Evolutionary conservation across 495 filamentous ascomycete genomes (phyloP).

Genomic region (Penicillium soppii): DNA sequence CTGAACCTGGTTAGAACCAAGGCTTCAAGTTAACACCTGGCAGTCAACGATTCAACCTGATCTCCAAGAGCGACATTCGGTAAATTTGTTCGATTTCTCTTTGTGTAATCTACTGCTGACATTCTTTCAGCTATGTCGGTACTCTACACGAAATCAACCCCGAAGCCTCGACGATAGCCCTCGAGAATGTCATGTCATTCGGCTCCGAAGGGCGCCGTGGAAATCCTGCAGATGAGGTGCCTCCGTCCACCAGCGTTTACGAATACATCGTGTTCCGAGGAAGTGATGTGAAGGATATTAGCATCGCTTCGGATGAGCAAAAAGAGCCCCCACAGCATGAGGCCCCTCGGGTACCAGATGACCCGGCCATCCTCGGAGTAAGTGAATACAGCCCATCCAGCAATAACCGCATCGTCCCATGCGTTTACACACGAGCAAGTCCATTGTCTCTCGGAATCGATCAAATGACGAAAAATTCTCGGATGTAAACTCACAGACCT

Average conservation of each 20-base stretch:
- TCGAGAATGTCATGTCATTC: slow-evolving; percentile 90
- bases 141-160: slow-evolving; percentile 97
- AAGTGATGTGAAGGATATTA: slow-evolving; percentile 97
- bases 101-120: slow-evolving; percentile 21
- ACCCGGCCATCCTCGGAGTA: slow-evolving; percentile 96
- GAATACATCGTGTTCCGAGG: slow-evolving; percentile 99
- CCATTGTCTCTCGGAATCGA: slow-evolving; percentile 26
- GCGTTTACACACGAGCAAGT: background rate
- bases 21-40: slow-evolving; percentile 47
- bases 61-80: slow-evolving; percentile 97
- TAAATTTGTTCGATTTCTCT: slow-evolving; percentile 39
- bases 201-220: slow-evolving; percentile 87
- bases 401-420: background rate
- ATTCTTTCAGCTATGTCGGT: slow-evolving; percentile 75
- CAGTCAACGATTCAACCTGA: slow-evolving; percentile 61
- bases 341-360: slow-evolving; percentile 77
- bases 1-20: slow-evolving; percentile 32
- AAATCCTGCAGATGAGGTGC: slow-evolving; percentile 75
- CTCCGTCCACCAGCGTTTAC: slow-evolving; percentile 80
- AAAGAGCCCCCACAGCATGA: slow-evolving; percentile 69
- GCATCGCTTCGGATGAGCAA: slow-evolving; percentile 73
- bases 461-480: slow-evolving; percentile 63
- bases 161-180: slow-evolving; percentile 89
- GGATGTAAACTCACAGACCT: slow-evolving; percentile 60
- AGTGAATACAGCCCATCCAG: slow-evolving; percentile 47